Conservation (phyloP, 768 basidiomycete species). For the Auricularia cornea region DNA sequence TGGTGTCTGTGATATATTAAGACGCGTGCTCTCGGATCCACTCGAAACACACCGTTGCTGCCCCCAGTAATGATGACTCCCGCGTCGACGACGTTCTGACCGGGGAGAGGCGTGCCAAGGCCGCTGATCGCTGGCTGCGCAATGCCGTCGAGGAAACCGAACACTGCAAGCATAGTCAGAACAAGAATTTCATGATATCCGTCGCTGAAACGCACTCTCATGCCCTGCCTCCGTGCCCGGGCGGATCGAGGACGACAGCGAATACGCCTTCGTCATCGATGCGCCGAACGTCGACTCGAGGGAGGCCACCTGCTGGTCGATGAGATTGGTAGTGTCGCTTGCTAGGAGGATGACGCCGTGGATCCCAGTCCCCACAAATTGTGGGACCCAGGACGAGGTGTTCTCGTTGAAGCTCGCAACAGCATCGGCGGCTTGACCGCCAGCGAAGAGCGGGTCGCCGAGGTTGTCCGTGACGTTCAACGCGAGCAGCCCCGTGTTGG, state of each 20-base stretch:
- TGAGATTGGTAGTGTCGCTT: background rate
- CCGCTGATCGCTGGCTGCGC: conserved; percentile 4
- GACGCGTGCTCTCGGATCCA: background rate
- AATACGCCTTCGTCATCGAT: background rate
- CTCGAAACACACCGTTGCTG: background rate
- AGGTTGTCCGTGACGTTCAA: conserved; percentile 15
- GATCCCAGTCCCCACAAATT: conserved; percentile 9
- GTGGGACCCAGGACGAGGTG: conserved; percentile 10
- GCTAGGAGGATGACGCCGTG: conserved; percentile 4
- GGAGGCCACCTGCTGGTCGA: background rate
- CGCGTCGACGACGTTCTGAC: conserved; percentile 2
- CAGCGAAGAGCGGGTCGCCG: conserved; percentile 9
- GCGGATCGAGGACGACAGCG: background rate
- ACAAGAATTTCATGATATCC: too few relatives aligned
- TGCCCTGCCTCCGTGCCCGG: conserved; percentile 1
- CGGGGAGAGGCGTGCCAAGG: background rate
- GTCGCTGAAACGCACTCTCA: too few relatives aligned
- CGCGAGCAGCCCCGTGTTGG: conserved; percentile 10
- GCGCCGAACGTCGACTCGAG: conserved; percentile 3
- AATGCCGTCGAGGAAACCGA: conserved; percentile 6
- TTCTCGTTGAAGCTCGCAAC: conserved; percentile 11
- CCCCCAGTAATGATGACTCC: conserved; percentile 7
- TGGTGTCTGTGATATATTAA: conserved; percentile 1
- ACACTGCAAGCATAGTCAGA: too few relatives aligned
- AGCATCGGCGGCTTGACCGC: conserved; percentile 27